These are phyloP conservation scores for Lizanozyma gosingica DNA, from an alignment of 1,139 yeast species.

Conservation along the genomic window DNA sequence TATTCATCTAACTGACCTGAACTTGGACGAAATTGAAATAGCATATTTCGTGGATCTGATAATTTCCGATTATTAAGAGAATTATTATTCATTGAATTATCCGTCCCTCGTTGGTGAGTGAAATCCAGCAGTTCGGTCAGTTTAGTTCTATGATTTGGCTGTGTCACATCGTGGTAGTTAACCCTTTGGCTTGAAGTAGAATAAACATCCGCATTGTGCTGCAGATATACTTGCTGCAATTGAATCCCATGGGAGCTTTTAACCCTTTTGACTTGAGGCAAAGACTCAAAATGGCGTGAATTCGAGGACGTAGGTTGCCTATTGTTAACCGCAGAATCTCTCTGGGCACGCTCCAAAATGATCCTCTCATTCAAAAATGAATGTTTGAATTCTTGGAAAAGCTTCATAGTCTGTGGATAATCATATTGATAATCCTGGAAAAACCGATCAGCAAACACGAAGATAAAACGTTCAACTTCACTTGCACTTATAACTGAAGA, in stretches of 20 bases:
- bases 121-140: too few relatives aligned
- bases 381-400: conserved; percentile 42
- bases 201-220: neutral
- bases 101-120: neutral
- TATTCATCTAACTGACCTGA: neutral
- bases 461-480: conserved; percentile 41
- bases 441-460: conserved; percentile 40
- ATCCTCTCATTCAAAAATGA: conserved; percentile 44
- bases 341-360: conserved; percentile 4
- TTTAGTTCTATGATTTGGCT: too few relatives aligned
- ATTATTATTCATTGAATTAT: neutral
- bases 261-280: neutral
- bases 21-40: neutral
- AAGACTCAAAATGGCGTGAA: neutral
- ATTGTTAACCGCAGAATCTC: neutral
- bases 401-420: conserved; percentile 40
- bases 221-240: too few relatives aligned
- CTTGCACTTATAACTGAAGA: conserved; percentile 12
- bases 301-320: too few relatives aligned
- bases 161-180: neutral
- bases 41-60: too few relatives aligned
- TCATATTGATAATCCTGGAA: conserved; percentile 36
- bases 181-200: neutral
- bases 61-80: neutral
- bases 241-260: neutral